These are phyloP conservation scores for Boletus rufocinnamomeus DNA, from an alignment of 768 basidiomycete species.

Conservation along the genomic window DNA sequence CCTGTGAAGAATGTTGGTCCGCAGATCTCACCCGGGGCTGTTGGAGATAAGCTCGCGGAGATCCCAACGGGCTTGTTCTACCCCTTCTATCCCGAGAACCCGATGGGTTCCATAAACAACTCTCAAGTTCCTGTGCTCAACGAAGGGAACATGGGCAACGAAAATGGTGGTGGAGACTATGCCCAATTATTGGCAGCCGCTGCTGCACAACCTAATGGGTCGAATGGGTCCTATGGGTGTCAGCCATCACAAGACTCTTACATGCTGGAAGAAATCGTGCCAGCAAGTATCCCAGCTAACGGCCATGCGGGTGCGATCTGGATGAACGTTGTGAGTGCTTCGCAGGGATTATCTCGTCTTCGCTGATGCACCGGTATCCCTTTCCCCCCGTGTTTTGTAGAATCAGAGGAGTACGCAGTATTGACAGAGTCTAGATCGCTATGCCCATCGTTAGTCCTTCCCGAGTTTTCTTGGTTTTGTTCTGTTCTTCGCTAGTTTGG, in stretches of 20 bases:
- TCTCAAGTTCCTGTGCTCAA: conserved; percentile 21
- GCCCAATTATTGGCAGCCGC: conserved; percentile 58
- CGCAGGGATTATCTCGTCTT: conserved; percentile 30
- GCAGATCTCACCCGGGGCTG: conserved; percentile 25
- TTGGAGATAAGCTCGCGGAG: conserved; percentile 52
- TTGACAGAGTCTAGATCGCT: conserved; percentile 16
- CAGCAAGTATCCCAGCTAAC: conserved; percentile 32
- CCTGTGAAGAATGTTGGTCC: conserved; percentile 28
- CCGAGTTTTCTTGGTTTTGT: conserved; percentile 4
- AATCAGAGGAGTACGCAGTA: conserved; percentile 28
- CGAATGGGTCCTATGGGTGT: conserved; percentile 54
- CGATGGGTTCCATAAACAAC: conserved; percentile 27
- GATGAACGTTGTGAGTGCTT: conserved; percentile 47
- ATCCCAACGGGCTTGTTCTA: conserved; percentile 73
- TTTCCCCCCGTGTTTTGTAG: conserved; percentile 15
- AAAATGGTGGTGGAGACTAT: conserved; percentile 42
- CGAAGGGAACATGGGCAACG: conserved; percentile 22
- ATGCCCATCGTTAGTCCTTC: neutral
- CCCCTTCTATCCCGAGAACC: conserved; percentile 70
- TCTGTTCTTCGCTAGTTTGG: conserved; percentile 6
- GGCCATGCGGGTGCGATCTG: conserved; percentile 39
- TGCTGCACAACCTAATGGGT: conserved; percentile 54
- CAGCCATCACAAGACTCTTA: conserved; percentile 62
- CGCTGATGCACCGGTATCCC: conserved; percentile 31
- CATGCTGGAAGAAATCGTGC: conserved; percentile 68